These are phyloP conservation scores for Rhodamnia argentea DNA, from an alignment of 345 rosid genomes.

Conservation along the genomic window DNA sequence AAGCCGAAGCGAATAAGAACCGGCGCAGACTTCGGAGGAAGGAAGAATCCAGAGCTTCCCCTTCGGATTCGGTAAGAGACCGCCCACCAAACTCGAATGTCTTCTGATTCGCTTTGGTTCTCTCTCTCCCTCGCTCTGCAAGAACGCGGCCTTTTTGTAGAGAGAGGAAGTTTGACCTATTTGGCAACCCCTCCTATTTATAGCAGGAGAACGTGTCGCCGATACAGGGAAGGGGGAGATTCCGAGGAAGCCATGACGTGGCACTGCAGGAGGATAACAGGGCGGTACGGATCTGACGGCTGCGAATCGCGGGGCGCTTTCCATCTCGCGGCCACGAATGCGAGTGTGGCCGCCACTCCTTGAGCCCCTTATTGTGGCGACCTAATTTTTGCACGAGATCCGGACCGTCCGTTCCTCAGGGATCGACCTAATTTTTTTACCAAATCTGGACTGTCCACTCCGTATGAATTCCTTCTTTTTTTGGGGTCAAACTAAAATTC, in stretches of 20 bases:
- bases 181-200: neutral
- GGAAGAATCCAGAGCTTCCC: slow-evolving; percentile 56
- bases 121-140: neutral
- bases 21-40: slow-evolving; percentile 64
- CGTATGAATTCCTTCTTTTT: neutral
- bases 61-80: neutral
- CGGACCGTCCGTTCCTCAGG: neutral
- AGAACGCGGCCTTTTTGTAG: neutral
- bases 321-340: neutral
- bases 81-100: neutral
- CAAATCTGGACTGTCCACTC: neutral
- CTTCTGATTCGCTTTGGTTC: no score
- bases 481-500: no score
- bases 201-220: neutral
- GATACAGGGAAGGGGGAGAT: neutral
- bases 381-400: neutral
- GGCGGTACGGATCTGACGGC: neutral
- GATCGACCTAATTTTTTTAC: neutral
- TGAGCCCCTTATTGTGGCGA: neutral
- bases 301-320: neutral
- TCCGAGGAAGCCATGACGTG: neutral
- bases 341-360: neutral
- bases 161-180: neutral
- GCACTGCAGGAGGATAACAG: neutral
- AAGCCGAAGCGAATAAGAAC: slow-evolving; percentile 55